These are phyloP conservation scores for Arthrobotrys sphaeroides DNA, from an alignment of 2,329 filamentous ascomycete genomes.

Conservation along the genomic window DNA sequence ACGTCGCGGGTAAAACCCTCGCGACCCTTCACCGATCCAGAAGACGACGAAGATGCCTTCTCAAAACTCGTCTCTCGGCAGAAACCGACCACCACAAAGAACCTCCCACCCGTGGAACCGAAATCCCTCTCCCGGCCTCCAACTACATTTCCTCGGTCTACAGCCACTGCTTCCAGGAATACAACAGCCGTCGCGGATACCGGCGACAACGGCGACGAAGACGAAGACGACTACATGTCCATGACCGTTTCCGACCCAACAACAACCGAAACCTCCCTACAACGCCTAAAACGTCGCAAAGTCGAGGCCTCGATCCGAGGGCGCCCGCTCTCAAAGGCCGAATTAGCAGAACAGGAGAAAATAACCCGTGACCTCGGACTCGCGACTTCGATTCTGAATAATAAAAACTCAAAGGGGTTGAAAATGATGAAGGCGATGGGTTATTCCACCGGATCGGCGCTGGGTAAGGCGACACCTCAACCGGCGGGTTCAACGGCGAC, in stretches of 20 bases:
- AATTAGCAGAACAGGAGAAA: conserved; percentile 78
- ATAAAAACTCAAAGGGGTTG: conserved; percentile 74
- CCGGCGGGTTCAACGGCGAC: conserved; percentile 42
- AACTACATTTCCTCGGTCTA: background rate
- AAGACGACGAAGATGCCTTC: conserved; percentile 50
- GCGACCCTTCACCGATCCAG: conserved; percentile 12
- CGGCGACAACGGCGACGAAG: conserved; percentile 70
- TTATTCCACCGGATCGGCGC: conserved; percentile 77
- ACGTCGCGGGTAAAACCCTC: conserved; percentile 16
- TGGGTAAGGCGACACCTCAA: conserved; percentile 70
- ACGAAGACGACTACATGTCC: conserved; percentile 96
- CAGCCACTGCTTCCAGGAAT: background rate
- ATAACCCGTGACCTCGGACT: conserved; percentile 79
- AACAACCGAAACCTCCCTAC: conserved; percentile 53
- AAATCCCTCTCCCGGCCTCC: conserved; percentile 17
- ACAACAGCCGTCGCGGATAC: conserved; percentile 39
- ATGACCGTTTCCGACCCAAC: conserved; percentile 82
- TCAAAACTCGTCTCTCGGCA: conserved; percentile 29
- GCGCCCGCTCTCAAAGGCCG: conserved; percentile 79
- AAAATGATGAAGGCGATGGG: conserved; percentile 98
- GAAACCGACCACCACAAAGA: conserved; percentile 18
- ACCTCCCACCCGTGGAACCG: conserved; percentile 22
- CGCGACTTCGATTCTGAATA: conserved; percentile 75
- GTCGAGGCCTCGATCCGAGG: conserved; percentile 72
- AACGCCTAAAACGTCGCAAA: conserved; percentile 45